Evolutionary conservation across 2,329 filamentous ascomycete species (phyloP).

Genomic region (Microcyclospora pomicola): DNA sequence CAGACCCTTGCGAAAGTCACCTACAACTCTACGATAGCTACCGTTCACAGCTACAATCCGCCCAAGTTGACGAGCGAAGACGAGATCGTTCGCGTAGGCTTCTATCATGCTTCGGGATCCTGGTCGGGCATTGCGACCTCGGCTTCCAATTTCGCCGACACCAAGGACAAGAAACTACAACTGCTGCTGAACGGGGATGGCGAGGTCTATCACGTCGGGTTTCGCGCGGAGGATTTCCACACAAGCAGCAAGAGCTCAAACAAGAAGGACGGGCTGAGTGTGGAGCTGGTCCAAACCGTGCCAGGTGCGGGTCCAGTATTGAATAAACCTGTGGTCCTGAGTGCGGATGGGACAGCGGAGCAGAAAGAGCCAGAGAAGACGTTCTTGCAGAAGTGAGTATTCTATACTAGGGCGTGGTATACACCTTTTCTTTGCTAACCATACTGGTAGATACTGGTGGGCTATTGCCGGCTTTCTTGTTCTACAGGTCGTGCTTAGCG

Average conservation of each 20-base stretch:
- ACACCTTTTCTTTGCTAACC: conserved; percentile 5
- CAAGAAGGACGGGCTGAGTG: conserved; percentile 25
- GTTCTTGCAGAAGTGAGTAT: conserved; percentile 38
- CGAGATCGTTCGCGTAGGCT: conserved; percentile 31
- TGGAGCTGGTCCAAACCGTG: conserved; percentile 27
- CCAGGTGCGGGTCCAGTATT: conserved; percentile 29
- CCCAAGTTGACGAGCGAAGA: conserved; percentile 20
- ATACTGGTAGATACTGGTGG: conserved; percentile 35
- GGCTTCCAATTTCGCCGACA: conserved; percentile 28
- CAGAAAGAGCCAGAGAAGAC: conserved; percentile 34
- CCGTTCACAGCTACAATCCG: conserved; percentile 26
- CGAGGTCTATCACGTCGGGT: conserved; percentile 32
- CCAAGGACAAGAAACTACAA: conserved; percentile 30
- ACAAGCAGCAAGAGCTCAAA: conserved; percentile 5
- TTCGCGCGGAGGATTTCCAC: conserved; percentile 21
- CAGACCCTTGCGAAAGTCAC: conserved; percentile 30
- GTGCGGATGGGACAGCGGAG: conserved; percentile 40
- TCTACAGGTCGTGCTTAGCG: conserved; percentile 32
- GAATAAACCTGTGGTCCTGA: conserved; percentile 42
- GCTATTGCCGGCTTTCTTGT: conserved; percentile 33
- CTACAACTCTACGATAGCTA: conserved; percentile 28
- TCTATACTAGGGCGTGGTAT: neutral
- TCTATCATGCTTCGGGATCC: conserved; percentile 24
- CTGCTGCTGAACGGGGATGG: conserved; percentile 32
- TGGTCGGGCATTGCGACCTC: conserved; percentile 35